A percentile compares a stretch with the other conserved stretches of the same genome.
phyloP scores from a whole-genome alignment of 179 eudicot genomes.

The Beta macrorhiza region DNA sequence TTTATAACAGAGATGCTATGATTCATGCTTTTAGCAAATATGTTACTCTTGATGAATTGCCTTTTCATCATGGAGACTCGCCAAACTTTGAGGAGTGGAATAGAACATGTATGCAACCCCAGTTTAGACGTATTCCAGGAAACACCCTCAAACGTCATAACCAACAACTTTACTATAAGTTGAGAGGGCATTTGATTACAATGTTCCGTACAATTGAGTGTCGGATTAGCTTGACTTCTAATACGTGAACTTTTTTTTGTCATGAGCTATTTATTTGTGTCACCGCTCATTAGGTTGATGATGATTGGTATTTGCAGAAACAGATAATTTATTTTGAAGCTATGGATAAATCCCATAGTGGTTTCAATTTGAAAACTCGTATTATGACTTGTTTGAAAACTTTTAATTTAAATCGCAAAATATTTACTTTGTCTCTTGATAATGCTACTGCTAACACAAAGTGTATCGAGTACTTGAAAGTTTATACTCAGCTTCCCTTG shows the following conservation, averaged over 20 bases:
- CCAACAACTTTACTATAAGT: no score
- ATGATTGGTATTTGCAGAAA: background rate
- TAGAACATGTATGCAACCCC: background rate
- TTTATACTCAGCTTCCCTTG: background rate
- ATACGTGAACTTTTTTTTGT: background rate
- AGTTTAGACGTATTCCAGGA: background rate
- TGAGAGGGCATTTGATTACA: background rate
- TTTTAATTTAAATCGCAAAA: background rate
- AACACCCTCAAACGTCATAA: background rate
- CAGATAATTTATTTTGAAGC: background rate
- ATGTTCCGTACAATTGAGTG: background rate
- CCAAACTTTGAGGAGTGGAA: background rate
- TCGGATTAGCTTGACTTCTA: background rate
- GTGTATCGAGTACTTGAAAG: background rate
- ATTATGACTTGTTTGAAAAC: background rate
- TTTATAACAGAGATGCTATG: background rate
- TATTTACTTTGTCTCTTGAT: background rate
- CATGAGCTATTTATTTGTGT: constrained; percentile 1
- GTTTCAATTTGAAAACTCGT: background rate
- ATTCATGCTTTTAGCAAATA: background rate
- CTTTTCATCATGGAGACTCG: constrained; percentile 1
- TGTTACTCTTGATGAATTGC: background rate
- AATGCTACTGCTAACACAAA: background rate
- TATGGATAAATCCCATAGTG: background rate
- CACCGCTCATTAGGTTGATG: constrained; percentile 5